Evolutionary conservation across 352 stramenopile species (phyloP).

Genomic region (Pythium dissimile): DNA sequence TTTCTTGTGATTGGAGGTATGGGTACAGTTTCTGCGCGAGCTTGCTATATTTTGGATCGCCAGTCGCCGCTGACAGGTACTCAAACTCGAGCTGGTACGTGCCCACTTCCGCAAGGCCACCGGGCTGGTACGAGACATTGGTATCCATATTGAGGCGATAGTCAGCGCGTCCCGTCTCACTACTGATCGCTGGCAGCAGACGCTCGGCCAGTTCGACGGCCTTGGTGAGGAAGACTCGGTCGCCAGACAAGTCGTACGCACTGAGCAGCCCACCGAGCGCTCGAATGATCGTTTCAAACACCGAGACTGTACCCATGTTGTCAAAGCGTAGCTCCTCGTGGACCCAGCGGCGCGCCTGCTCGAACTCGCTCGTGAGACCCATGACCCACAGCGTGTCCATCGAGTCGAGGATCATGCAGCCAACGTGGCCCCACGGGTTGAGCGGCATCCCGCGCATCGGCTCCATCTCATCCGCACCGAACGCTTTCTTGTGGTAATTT

Average conservation of each 20-base stretch:
- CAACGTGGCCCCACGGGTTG: slow-evolving; percentile 89
- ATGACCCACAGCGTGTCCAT: slow-evolving; percentile 97
- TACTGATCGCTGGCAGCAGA: slow-evolving; percentile 88
- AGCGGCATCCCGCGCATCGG: slow-evolving; percentile 50
- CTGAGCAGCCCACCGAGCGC: slow-evolving; percentile 95
- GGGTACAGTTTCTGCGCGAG: slow-evolving; percentile 64
- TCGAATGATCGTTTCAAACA: slow-evolving; percentile 99
- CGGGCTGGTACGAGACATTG: slow-evolving; percentile 39
- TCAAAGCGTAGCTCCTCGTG: slow-evolving; percentile 72
- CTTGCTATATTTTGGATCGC: slow-evolving; percentile 63
- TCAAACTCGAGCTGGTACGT: slow-evolving; percentile 82
- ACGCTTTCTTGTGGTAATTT: slow-evolving; percentile 83
- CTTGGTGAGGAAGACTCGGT: slow-evolving; percentile 90
- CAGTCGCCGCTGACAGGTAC: slow-evolving; percentile 71
- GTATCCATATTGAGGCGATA: slow-evolving; percentile 82
- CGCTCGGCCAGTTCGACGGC: slow-evolving; percentile 89
- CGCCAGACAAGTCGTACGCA: slow-evolving; percentile 90
- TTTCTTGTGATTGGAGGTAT: not conserved
- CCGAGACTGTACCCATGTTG: slow-evolving; percentile 80
- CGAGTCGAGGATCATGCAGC: slow-evolving; percentile 92
- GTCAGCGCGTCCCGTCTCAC: slow-evolving; percentile 84
- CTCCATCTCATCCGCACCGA: slow-evolving; percentile 94
- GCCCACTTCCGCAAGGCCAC: slow-evolving; percentile 50
- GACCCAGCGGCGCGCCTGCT: slow-evolving; percentile 85
- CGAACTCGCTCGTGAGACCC: slow-evolving; percentile 89